These are phyloP conservation scores for Arxiozyma bovina DNA, from an alignment of 1,139 yeast species.

Conservation along the genomic window DNA sequence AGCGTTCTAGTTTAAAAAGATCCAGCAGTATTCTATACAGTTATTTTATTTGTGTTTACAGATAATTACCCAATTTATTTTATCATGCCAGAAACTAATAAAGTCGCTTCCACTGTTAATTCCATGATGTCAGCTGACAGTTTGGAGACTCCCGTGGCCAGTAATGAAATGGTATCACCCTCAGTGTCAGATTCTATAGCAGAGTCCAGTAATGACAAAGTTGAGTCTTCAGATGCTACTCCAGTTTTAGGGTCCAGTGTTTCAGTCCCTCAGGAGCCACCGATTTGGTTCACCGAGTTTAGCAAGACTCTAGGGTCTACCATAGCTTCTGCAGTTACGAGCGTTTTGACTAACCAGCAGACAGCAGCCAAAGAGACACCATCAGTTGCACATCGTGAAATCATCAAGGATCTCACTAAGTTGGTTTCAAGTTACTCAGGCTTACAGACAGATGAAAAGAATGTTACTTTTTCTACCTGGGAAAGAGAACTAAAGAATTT, in stretches of 20 bases:
- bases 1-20: too few species aligned
- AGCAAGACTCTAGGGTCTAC: neutral
- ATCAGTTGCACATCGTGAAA: neutral
- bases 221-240: neutral
- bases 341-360: too few species aligned
- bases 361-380: too few species aligned
- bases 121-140: neutral
- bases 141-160: neutral
- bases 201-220: neutral
- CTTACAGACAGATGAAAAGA: neutral
- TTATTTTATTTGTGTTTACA: too few species aligned
- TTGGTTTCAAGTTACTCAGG: neutral
- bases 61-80: too few species aligned
- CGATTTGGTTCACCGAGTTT: neutral
- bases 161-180: neutral
- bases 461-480: neutral
- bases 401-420: neutral
- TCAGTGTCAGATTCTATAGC: neutral
- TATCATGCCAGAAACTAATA: too few species aligned
- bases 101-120: too few species aligned
- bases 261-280: neutral
- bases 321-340: too few species aligned
- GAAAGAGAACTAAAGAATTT: neutral
- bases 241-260: neutral
- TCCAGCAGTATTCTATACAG: too few species aligned